Percentiles rank a stretch among this genome's conserved stretches.
Conservation (phyloP, 2,329 filamentous ascomycete species). For the Pseudonectria foliicola region DNA sequence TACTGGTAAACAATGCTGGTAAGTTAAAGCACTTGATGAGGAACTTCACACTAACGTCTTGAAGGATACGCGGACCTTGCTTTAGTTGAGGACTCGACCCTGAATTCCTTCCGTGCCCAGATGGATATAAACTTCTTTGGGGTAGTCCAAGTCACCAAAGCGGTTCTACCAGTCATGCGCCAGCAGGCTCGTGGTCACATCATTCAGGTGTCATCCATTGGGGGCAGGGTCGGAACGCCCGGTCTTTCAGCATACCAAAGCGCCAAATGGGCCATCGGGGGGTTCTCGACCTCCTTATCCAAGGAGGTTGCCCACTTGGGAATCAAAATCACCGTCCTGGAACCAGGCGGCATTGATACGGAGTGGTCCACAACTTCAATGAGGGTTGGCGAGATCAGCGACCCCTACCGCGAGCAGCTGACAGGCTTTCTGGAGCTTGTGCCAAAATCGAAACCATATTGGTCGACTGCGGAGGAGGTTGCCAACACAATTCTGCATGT, state of each 20-base stretch:
- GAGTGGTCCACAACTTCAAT: slow-evolving; percentile 30
- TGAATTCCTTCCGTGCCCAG: slow-evolving; percentile 42
- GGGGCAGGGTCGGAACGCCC: slow-evolving; percentile 27
- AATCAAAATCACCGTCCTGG: slow-evolving; percentile 31
- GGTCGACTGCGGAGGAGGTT: slow-evolving; percentile 17
- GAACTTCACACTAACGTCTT: no score
- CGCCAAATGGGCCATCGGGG: slow-evolving; percentile 32
- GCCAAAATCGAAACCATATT: neutral
- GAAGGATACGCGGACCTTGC: slow-evolving; percentile 48
- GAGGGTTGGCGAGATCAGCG: slow-evolving; percentile 18
- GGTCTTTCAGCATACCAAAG: slow-evolving; percentile 30
- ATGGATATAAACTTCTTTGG: slow-evolving; percentile 57
- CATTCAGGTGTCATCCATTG: slow-evolving; percentile 33
- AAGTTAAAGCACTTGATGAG: no score
- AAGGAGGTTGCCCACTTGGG: slow-evolving; percentile 31
- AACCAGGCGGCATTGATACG: slow-evolving; percentile 35
- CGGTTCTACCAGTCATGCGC: slow-evolving; percentile 29
- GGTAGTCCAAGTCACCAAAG: slow-evolving; percentile 44
- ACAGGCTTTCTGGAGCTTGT: slow-evolving; percentile 24
- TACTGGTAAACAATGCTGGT: slow-evolving; percentile 52
- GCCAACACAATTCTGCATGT: slow-evolving; percentile 23
- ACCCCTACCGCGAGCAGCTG: slow-evolving; percentile 26
- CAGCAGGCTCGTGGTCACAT: slow-evolving; percentile 25
- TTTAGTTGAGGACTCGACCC: slow-evolving; percentile 44
- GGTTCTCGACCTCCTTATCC: slow-evolving; percentile 29